Conservation (phyloP, 2,329 filamentous ascomycete species). For the Neodidymelliopsis sp. region DNA sequence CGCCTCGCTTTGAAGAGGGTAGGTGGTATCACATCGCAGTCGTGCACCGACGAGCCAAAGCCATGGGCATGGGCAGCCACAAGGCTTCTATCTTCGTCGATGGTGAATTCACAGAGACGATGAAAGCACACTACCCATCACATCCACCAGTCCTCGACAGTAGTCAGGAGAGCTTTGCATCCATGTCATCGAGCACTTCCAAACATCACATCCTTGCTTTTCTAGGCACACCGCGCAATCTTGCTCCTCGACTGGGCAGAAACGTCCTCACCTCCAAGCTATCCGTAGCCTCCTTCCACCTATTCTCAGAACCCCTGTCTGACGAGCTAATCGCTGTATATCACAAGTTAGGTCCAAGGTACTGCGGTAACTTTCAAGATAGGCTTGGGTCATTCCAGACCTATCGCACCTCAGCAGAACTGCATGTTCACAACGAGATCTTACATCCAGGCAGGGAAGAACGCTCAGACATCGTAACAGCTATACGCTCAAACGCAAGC, state of each 20-base stretch:
- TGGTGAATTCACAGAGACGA: slow-evolving; percentile 91
- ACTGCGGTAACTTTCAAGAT: slow-evolving; percentile 96
- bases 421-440: slow-evolving; percentile 91
- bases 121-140: slow-evolving; percentile 88
- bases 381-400: slow-evolving; percentile 96
- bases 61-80: slow-evolving; percentile 70
- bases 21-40: slow-evolving; percentile 94
- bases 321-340: slow-evolving; percentile 93
- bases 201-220: slow-evolving; percentile 85
- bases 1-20: slow-evolving; percentile 74
- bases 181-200: slow-evolving; percentile 66
- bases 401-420: slow-evolving; percentile 87
- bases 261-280: slow-evolving; percentile 80
- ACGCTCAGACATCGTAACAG: slow-evolving; percentile 86
- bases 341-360: slow-evolving; percentile 85
- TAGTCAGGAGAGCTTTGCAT: slow-evolving; percentile 73
- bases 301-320: slow-evolving; percentile 86
- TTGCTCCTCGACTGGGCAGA: slow-evolving; percentile 77
- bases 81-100: slow-evolving; percentile 90
- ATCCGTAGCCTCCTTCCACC: slow-evolving; percentile 87
- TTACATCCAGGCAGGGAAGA: slow-evolving; percentile 90
- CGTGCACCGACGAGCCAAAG: slow-evolving; percentile 79
- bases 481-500: slow-evolving; percentile 85
- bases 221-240: slow-evolving; percentile 86
- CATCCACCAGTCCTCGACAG: slow-evolving; percentile 70